Evolutionary conservation across 257 asterid species (phyloP).

Genomic region (Solanum boliviense): DNA sequence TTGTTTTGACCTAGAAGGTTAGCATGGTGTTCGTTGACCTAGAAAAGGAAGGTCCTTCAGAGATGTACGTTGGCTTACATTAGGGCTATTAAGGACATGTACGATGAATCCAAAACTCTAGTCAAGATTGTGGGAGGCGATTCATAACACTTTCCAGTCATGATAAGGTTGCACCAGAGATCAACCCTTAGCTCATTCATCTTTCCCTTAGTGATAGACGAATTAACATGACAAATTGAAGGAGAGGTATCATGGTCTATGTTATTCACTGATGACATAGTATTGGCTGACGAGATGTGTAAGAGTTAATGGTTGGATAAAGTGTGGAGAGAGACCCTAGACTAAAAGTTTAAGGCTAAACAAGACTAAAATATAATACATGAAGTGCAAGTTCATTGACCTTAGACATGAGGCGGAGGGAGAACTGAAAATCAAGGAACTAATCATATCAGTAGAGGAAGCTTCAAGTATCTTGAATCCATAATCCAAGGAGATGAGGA

Average conservation of each 20-base stretch:
- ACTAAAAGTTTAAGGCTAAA: background rate
- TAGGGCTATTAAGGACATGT: background rate
- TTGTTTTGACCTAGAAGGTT: background rate
- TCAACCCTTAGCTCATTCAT: background rate
- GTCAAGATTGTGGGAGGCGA: background rate
- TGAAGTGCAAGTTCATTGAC: background rate
- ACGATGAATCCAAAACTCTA: background rate
- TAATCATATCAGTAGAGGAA: background rate
- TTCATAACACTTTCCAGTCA: background rate
- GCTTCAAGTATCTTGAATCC: background rate
- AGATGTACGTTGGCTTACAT: background rate
- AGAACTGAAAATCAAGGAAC: background rate
- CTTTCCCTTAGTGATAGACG: background rate
- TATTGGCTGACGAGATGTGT: background rate
- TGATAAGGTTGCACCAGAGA: background rate
- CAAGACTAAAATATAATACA: background rate
- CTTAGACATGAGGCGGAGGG: background rate
- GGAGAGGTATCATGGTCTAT: background rate
- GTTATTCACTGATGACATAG: background rate
- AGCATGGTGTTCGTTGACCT: background rate
- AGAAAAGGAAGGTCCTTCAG: background rate
- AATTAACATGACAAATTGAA: background rate
- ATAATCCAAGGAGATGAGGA: background rate
- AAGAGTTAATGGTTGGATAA: background rate
- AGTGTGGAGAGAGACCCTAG: background rate